Evolutionary conservation across 129 eudicot genomes (phyloP), one percentile per base, ranked within the genome.

Genomic region (Ambrosia trifida): DNA sequence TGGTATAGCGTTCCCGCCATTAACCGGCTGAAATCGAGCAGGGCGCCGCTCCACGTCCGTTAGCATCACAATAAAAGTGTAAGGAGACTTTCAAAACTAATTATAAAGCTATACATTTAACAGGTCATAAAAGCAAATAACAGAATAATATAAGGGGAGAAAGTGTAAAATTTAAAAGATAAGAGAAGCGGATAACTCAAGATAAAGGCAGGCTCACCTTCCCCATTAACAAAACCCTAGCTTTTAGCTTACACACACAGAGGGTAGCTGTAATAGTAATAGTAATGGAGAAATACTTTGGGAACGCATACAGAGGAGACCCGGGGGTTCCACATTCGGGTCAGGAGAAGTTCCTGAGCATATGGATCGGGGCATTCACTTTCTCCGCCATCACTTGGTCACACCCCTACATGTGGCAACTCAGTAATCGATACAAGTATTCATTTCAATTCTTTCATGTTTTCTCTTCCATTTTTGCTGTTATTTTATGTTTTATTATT

Each of bases 221-320:
- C 72, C 4, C 41, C 59, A 2, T 41, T 7, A 24, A 24, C 64
- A 32, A 64, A 72, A 74, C 80, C 75, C 76, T 72, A 64, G 40
- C 51, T 14, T 3, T n/a, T n/a, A n/a, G 20, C 18, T 69, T 13
- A 12, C 7, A 33, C 14, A 70, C 13, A 11, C 49, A 70, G 60
- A 46, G 12, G 30, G n/a, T n/a, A n/a, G n/a, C n/a, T 13, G 2
- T 62, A n/a, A n/a, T n/a, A n/a, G n/a, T n/a, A n/a, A n/a, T n/a
- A 60, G 60, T 75, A 70, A 93, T 94, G 98, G 98, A 94, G 85
- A 87, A 84, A 75, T 94, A 82, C 85, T 94, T 94, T 28, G 96
- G 95, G 10, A 94, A 81, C 73, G 90, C 97, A 1, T 94, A 94
- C 69, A 83, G 90, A 54, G 98, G 98, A 61, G 98, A 94, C 89